Conservation (phyloP, 768 basidiomycete genomes). For the Kwoniella botswanensis region DNA sequence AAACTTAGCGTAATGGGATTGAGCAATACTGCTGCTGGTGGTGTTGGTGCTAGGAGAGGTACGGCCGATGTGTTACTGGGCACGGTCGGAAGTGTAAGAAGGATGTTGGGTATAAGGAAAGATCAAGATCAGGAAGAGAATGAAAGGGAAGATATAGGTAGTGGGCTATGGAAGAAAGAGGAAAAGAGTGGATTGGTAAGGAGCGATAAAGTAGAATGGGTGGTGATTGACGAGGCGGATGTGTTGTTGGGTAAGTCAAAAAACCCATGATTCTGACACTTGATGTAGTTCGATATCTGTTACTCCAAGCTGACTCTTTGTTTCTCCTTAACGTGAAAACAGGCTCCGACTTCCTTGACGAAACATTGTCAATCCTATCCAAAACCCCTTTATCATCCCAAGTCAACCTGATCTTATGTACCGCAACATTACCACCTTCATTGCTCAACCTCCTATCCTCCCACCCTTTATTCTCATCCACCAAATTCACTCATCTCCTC, state of each 20-base stretch:
- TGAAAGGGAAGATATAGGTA: conserved; percentile 50
- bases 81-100: conserved; percentile 64
- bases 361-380: conserved; percentile 71
- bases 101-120: conserved; percentile 68
- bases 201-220: conserved; percentile 81
- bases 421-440: conserved; percentile 83
- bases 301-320: background rate
- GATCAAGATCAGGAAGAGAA: conserved; percentile 52
- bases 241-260: conserved; percentile 83
- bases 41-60: conserved; percentile 34
- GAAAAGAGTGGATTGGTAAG: conserved; percentile 61
- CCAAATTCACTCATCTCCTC: conserved; percentile 62
- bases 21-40: conserved; percentile 45
- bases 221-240: conserved; percentile 89
- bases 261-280: too few species aligned
- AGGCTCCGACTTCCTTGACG: conserved; percentile 83
- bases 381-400: conserved; percentile 61
- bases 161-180: conserved; percentile 23
- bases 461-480: conserved; percentile 35
- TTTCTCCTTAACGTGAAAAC: background rate
- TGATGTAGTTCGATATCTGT: too few species aligned
- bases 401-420: conserved; percentile 78
- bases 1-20: conserved; percentile 77
- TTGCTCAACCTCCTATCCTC: conserved; percentile 62
- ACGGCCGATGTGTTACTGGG: conserved; percentile 63